Conservation (phyloP, 2,329 filamentous ascomycete genomes). For the Colletotrichum lupini region DNA sequence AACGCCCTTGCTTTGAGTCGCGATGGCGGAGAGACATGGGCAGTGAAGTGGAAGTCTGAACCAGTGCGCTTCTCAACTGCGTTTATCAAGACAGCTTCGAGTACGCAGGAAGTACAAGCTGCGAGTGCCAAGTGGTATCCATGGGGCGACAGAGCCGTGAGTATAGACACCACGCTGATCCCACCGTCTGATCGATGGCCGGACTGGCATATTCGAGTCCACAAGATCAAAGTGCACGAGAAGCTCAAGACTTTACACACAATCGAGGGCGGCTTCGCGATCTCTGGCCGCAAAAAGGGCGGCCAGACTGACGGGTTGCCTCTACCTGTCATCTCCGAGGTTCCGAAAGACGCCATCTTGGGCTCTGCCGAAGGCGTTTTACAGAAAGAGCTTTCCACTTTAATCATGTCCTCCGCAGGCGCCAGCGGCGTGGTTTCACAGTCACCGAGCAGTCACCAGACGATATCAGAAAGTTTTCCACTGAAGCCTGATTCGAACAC, state of each 20-base stretch:
- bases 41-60: constrained; percentile 43
- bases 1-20: constrained; percentile 44
- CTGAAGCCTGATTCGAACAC: constrained; percentile 43
- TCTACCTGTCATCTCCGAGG: background rate
- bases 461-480: constrained; percentile 3
- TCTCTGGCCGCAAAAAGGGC: constrained; percentile 15
- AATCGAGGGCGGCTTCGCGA: constrained; percentile 41
- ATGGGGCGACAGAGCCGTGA: constrained; percentile 42
- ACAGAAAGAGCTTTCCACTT: background rate
- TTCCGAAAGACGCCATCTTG: background rate
- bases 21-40: constrained; percentile 46
- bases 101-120: constrained; percentile 1
- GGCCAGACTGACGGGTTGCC: background rate
- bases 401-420: constrained; percentile 21
- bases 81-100: background rate
- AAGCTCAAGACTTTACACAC: constrained; percentile 18
- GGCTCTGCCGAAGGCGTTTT: constrained; percentile 17
- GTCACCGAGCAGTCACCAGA: too few species aligned
- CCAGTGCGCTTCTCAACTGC: constrained; percentile 29
- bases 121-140: constrained; percentile 38
- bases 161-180: constrained; percentile 42
- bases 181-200: constrained; percentile 46
- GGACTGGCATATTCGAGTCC: constrained; percentile 46
- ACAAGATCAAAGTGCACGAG: constrained; percentile 31
- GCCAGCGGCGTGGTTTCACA: background rate